Evolutionary conservation across 2,329 filamentous ascomycete genomes (phyloP), one percentile per base, ranked within the genome.

Genomic region (Fusarium aywerte): DNA sequence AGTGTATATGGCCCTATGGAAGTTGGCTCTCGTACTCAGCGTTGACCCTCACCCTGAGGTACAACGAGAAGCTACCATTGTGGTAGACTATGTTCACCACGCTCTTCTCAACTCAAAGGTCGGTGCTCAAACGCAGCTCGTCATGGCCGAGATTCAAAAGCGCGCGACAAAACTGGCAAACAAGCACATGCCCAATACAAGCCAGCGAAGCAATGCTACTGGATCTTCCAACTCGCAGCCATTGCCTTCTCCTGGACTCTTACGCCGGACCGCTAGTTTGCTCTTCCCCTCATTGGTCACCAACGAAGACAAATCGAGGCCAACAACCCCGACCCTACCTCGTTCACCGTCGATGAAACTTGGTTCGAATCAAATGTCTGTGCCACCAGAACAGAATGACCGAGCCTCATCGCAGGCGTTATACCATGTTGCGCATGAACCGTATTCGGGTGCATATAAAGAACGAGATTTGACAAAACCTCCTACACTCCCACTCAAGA

Each of bases 41-140:
- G 92, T 97, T 18, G 96, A 99, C 75, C 95, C 96, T 38, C 94
- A 97, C 75, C 93, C 95, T 2, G 95, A 98, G 75, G 92, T 98
- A 32, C 92, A 96, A 65, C 87, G 90, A 68, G 92, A 96, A 76
- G 95, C 93, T 11, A 89, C 89, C 7, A 84, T 90, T n/a, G 89
- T 98, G 42, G 88, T 97, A 29, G 96, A 99, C 77, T 92, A 91
- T 73, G 85, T 98, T 25, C 90, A 97, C 74, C 85, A 91, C 49
- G 86, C 89, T 1, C 83, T 99, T 13, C 80, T 97, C 7, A 87
- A 90, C 49, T 97, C 95, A 0, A 86, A 90, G 2, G 84, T 97
- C 43, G 91, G 90, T 11, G 80, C 84, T 9, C 85, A 90, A 60
- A 90, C 92, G 6, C 90, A 93, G 68, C 81, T 81, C 23, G 79